Evolutionary conservation across 495 filamentous ascomycete genomes (phyloP).

Genomic region (Aspergillus bridgeri): DNA sequence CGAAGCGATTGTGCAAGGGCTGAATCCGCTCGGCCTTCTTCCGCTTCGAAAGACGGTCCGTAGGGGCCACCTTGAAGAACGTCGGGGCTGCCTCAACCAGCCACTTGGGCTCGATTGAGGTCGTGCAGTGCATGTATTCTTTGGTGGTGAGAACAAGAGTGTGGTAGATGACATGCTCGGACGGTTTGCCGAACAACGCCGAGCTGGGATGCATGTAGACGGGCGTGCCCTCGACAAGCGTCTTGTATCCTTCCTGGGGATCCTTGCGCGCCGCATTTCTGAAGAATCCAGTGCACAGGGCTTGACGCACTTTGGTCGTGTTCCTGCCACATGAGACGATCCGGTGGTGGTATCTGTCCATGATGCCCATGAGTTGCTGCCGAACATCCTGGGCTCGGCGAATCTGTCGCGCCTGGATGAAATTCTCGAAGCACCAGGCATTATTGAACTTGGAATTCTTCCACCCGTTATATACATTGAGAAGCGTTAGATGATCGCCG

Average conservation of each 20-base stretch:
- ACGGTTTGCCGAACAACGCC: conserved; percentile 90
- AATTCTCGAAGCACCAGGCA: conserved; percentile 97
- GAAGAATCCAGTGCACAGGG: conserved; percentile 92
- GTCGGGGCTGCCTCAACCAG: conserved; percentile 90
- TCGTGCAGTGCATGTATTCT: conserved; percentile 96
- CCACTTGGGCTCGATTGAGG: conserved; percentile 88
- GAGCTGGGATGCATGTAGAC: conserved; percentile 91
- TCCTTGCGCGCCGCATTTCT: conserved; percentile 93
- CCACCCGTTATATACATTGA: conserved; percentile 98
- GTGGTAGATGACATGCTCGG: conserved; percentile 94
- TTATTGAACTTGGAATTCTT: conserved; percentile 74
- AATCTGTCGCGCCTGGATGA: conserved; percentile 89
- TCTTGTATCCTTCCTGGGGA: conserved; percentile 95
- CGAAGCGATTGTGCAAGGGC: conserved; percentile 88
- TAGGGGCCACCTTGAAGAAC: conserved; percentile 97
- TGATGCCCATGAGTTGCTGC: conserved; percentile 86
- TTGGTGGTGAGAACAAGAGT: conserved; percentile 85
- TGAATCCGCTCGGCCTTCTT: conserved; percentile 94
- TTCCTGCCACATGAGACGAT: conserved; percentile 82
- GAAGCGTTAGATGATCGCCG: conserved; percentile 88
- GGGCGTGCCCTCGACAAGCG: conserved; percentile 88
- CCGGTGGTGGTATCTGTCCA: conserved; percentile 79
- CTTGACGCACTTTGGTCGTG: conserved; percentile 84
- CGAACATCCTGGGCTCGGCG: conserved; percentile 87
- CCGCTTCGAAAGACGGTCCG: conserved; percentile 80